phyloP scores from a whole-genome alignment of 768 basidiomycete genomes.

The Royoungia palumana region DNA sequence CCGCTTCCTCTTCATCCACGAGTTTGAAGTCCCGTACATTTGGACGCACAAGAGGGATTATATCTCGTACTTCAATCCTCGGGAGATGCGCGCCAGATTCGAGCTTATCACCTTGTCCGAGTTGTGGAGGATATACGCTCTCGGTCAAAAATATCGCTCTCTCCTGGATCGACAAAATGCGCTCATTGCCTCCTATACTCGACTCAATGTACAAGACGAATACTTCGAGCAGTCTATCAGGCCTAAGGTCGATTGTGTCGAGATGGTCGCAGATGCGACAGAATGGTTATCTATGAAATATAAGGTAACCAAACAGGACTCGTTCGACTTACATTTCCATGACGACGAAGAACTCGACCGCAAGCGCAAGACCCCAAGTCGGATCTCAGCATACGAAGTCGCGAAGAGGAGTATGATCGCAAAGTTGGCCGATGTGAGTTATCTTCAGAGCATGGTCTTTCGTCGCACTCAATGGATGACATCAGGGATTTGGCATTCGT shows the following conservation, averaged over 20 bases:
- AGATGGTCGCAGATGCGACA: slow-evolving; percentile 84
- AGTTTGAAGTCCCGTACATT: slow-evolving; percentile 93
- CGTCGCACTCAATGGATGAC: neutral
- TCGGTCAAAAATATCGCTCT: slow-evolving; percentile 89
- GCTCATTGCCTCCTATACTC: slow-evolving; percentile 60
- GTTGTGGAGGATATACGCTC: slow-evolving; percentile 86
- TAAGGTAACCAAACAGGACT: slow-evolving; percentile 65
- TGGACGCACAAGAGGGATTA: slow-evolving; percentile 93
- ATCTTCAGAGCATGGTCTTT: neutral
- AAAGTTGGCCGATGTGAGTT: slow-evolving; percentile 73
- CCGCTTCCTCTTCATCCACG: slow-evolving; percentile 78
- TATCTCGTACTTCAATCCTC: slow-evolving; percentile 75
- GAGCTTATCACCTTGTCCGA: slow-evolving; percentile 78
- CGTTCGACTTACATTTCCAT: slow-evolving; percentile 62
- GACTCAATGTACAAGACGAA: slow-evolving; percentile 64
- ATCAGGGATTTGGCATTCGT: slow-evolving; percentile 81
- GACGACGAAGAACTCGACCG: slow-evolving; percentile 59
- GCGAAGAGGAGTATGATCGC: slow-evolving; percentile 76
- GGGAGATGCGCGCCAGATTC: slow-evolving; percentile 55
- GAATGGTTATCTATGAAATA: slow-evolving; percentile 91
- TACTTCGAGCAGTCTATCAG: slow-evolving; percentile 74
- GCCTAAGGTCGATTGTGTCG: slow-evolving; percentile 72
- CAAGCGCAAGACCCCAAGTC: slow-evolving; percentile 79
- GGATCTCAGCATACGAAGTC: slow-evolving; percentile 79
- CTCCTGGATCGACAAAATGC: slow-evolving; percentile 70